Evolutionary conservation across 345 rosid species (phyloP), one percentile per base, ranked within the genome.

Genomic region (Noccaea caerulescens): DNA sequence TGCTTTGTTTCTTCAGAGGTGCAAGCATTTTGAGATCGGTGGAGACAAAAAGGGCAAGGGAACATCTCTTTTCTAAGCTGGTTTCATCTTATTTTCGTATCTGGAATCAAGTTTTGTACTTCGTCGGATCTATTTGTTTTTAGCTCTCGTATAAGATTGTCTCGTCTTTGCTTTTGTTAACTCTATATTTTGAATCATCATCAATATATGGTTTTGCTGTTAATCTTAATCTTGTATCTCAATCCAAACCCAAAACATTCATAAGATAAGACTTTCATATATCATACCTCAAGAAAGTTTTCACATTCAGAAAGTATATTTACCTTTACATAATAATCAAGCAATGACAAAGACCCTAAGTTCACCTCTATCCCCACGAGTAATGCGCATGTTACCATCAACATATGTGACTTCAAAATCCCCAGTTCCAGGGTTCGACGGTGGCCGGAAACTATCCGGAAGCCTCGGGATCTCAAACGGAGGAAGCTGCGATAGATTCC

Each of bases 301-400:
- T 34, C 25, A 5, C 10, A 43, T 7, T 34, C 7, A 16, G 5
- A 41, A 42, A 16, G 56, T 45, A 12, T 37, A 12, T 47, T 36
- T 0, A 25, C 34, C 34, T 62, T 68, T 36, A 55, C 58, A 54
- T 34, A 33, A 59, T 14, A 16, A 1, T 82, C 53, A 92, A 18
- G 94, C 69, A 58, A 79, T 69, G 36, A 84, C 90, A 47, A 93
- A 93, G 2, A 93, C 90, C 76, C 97, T 81, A 25, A 93, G 91
- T 83, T 93, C 96, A 0, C 79, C 88, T 79, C 88, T 84, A 58
- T 92, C 98, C 32, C 98, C 98, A 72, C 97, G 86, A 70, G 98
- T 90, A 47, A 92, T 69, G 9, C 95, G 95, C 49, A 84, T 78
- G 61, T 62, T 88, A n/a, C 71, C 63, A 42, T 92, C 97, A 12